Percentiles rank a stretch among this genome's conserved stretches.
phyloP scores from a whole-genome alignment of 2,329 filamentous ascomycete genomes.

The Pseudogymnoascus sp. region DNA sequence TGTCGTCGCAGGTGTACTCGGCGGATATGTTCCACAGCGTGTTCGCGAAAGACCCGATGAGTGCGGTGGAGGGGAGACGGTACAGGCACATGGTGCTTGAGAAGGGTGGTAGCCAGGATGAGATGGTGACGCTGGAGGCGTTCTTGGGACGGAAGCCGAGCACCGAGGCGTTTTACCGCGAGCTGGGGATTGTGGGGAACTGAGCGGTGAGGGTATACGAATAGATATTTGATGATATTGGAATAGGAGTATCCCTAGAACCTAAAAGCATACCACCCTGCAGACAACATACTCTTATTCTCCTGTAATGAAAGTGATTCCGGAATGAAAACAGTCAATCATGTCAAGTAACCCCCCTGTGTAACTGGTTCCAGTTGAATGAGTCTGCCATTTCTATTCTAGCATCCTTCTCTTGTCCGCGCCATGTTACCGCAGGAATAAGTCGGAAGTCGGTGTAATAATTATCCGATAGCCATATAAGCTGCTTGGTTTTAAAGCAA shows the following conservation, averaged over 20 bases:
- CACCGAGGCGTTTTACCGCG: slow-evolving; percentile 71
- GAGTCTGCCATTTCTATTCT: not conserved
- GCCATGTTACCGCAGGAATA: not conserved
- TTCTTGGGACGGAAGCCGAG: slow-evolving; percentile 71
- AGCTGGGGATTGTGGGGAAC: slow-evolving; percentile 46
- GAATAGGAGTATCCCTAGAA: not conserved
- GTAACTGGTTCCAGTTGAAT: not conserved
- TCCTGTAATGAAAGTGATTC: not conserved
- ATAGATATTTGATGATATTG: not conserved
- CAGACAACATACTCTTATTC: not conserved
- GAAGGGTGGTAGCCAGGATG: slow-evolving; percentile 68
- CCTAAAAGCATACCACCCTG: not conserved
- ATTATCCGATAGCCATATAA: not conserved
- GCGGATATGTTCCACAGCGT: slow-evolving; percentile 79
- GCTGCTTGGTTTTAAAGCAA: not conserved
- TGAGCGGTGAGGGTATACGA: not conserved
- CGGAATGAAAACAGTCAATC: not conserved
- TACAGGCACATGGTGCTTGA: slow-evolving; percentile 74
- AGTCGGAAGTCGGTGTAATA: not conserved
- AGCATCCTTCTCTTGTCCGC: not conserved
- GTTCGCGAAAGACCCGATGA: slow-evolving; percentile 73
- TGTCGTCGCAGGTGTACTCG: slow-evolving; percentile 70
- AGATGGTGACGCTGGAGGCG: slow-evolving; percentile 71
- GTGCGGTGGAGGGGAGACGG: slow-evolving; percentile 60
- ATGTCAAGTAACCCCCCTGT: not conserved